Evolutionary conservation across 371 early-diverging fungal species (phyloP).

Genomic region (Rhizopus sp.): DNA sequence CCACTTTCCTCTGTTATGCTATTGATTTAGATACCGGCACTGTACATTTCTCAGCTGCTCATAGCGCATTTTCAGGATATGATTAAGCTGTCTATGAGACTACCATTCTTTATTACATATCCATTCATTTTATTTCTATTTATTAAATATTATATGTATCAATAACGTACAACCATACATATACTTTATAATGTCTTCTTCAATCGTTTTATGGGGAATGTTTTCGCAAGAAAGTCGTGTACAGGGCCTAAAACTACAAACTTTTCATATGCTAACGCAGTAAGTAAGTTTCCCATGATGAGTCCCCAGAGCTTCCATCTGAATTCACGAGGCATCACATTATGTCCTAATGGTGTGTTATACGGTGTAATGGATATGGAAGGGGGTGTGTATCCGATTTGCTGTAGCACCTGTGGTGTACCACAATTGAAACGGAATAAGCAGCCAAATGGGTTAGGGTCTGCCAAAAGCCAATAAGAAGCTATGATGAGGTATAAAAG

Average conservation of each 20-base stretch:
- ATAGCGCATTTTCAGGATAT: conserved; percentile 31
- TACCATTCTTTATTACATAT: neutral
- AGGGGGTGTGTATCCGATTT: conserved; percentile 45
- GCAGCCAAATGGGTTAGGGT: conserved; percentile 70
- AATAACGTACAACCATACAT: neutral
- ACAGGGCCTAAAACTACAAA: conserved; percentile 40
- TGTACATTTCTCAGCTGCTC: conserved; percentile 49
- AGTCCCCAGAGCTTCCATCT: conserved; percentile 59
- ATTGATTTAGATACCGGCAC: conserved; percentile 77
- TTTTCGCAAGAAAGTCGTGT: conserved; percentile 34
- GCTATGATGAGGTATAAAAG: conserved; percentile 51
- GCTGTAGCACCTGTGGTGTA: conserved; percentile 40
- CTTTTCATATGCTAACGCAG: conserved; percentile 30
- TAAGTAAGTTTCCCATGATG: conserved; percentile 32
- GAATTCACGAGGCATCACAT: conserved; percentile 62
- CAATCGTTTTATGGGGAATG: conserved; percentile 35
- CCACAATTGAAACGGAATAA: conserved; percentile 76
- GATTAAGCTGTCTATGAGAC: conserved; percentile 8
- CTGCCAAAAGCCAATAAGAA: conserved; percentile 59
- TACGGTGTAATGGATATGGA: conserved; percentile 51
- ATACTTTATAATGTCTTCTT: conserved; percentile 27
- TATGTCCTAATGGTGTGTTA: conserved; percentile 64
- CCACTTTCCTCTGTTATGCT: conserved; percentile 78
- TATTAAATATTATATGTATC: neutral
- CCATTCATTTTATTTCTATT: neutral